Base-by-base conservation (phyloP, 2,329 filamentous ascomycete species). In the Fusarium euwallaceae region DNA sequence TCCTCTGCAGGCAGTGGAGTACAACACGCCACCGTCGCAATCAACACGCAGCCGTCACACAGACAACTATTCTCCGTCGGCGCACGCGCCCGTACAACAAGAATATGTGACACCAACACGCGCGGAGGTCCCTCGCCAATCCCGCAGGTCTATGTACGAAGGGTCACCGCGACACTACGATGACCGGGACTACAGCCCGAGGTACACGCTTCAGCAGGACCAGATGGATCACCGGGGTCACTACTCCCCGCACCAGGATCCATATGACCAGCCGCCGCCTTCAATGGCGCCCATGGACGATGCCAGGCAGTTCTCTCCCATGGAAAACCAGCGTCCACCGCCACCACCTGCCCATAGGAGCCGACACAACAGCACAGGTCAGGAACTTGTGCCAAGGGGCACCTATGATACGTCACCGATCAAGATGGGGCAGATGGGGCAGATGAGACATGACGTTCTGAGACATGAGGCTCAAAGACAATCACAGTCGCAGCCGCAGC, bases 381-480 rank as follows among this genome's bases (percentile, higher is more conserved):
- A 85, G 64, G 88, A 88, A 27, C 72, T 83, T 48, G 76, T 83
- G 4, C 82, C 84, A 29, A 85, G 86, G 60, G 78, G 78, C 59
- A 82, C 81, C 55, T 85, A 82, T 64, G 87, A 89, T 34, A 70
- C 78, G 4, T 80, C 84, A 3, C 79, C 83, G 20, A 82, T 82
- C 43, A 88, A 24, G 24, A 24, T 24, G 24, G 24, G 24, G 2
- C 83, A 24, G 24, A 24, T 24, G 24, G 24, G 24, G 2, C 83
- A 83, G 3, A 91, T 91, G 88, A 86, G 89, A 65, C 88, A 90
- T 51, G 89, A 91, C 65, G 89, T 91, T 12, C 78, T 91, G 71
- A 86, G 87, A 68, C 89, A 82, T 63, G 89, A 90, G 77, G 89
- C 89, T 4, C 89, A 91, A 77, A 84, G 89, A 24, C 55, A 37